Evolutionary conservation across 345 rosid genomes (phyloP), one percentile per base, ranked within the genome.

Genomic region (Rubroshorea leprosula): DNA sequence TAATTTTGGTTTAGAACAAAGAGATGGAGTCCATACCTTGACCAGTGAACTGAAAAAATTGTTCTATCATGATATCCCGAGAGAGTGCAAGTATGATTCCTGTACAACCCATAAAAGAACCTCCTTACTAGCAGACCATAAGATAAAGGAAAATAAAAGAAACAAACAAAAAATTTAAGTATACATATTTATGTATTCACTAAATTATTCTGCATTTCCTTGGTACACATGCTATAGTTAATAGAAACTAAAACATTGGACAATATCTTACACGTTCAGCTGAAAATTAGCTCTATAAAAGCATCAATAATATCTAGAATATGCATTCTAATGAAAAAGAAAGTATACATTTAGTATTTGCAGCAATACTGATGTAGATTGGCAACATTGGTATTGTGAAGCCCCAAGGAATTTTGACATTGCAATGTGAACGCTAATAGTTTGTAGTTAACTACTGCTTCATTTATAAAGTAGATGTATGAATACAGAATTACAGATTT

Each of bases 41-140:
- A 93, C 96, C 96, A 89, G 58, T 89, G 80, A 80, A 83, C 85
- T 67, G 99, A 89, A 79, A 83, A 89, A 52, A 93, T 77, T 38
- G 99, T 89, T 55, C 99, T 81, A 61, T 86, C 96, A 79, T 93
- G 99, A 74, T 86, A 89, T 49, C 99, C 97, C 9, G 99, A 74
- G 62, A 93, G 85, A 47, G 97, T 86, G 68, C 79, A 83, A 23
- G 81, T 54, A 65, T 86, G 95, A 71, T 58, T 77, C 97, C 98
- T 92, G 89, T 51, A 77, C 76, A 70, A 29, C 27, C 27, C 61
- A 21, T 43, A 65, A 55, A 58, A 17, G 23, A 58, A 47, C 20
- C 22, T 22, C 19, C 31, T 49, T 56, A 46, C 27, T 35, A 48
- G 51, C 17, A 24, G 21, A 65, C 14, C 0, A 17, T 23, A 13